These are phyloP conservation scores for Nakazawaea ernobii DNA, from an alignment of 805 yeast genomes.

Conservation along the genomic window DNA sequence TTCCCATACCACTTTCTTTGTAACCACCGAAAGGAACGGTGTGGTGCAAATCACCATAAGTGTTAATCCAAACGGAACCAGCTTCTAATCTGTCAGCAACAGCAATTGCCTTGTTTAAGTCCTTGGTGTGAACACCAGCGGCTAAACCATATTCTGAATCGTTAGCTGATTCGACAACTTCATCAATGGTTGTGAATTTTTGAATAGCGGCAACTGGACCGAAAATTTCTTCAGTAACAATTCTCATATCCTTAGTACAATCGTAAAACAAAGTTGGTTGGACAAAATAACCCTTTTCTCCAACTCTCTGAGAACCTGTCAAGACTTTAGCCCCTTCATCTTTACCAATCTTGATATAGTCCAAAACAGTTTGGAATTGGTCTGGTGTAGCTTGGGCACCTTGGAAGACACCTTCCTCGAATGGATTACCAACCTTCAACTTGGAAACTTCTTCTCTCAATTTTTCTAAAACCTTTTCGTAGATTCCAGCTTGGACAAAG, in stretches of 20 bases:
- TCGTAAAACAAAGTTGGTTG: slow-evolving; percentile 72
- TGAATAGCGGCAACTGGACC: slow-evolving; percentile 74
- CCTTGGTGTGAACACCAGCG: slow-evolving; percentile 71
- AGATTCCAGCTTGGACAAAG: slow-evolving; percentile 65
- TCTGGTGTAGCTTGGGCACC: slow-evolving; percentile 74
- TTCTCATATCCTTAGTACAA: slow-evolving; percentile 54
- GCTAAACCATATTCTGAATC: slow-evolving; percentile 73
- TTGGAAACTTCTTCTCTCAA: slow-evolving; percentile 56
- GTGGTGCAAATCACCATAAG: slow-evolving; percentile 72
- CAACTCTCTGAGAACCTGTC: slow-evolving; percentile 66
- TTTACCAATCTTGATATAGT: slow-evolving; percentile 63
- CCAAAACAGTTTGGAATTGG: slow-evolving; percentile 65
- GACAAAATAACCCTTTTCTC: slow-evolving; percentile 64
- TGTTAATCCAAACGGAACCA: slow-evolving; percentile 78
- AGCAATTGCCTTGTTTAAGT: slow-evolving; percentile 53
- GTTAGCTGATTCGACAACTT: slow-evolving; percentile 62
- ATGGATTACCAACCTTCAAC: slow-evolving; percentile 71
- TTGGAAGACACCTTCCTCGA: slow-evolving; percentile 59
- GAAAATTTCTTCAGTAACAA: slow-evolving; percentile 70
- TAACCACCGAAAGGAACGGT: slow-evolving; percentile 79
- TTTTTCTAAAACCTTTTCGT: slow-evolving; percentile 53
- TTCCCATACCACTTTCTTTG: slow-evolving; percentile 77
- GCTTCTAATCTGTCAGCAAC: slow-evolving; percentile 63
- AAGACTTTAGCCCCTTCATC: slow-evolving; percentile 60
- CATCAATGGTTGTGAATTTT: slow-evolving; percentile 64